A percentile compares a stretch with the other conserved stretches of the same genome.
Conservation (phyloP, 148 eudicot genomes). For the Chenopodium suecicum region DNA sequence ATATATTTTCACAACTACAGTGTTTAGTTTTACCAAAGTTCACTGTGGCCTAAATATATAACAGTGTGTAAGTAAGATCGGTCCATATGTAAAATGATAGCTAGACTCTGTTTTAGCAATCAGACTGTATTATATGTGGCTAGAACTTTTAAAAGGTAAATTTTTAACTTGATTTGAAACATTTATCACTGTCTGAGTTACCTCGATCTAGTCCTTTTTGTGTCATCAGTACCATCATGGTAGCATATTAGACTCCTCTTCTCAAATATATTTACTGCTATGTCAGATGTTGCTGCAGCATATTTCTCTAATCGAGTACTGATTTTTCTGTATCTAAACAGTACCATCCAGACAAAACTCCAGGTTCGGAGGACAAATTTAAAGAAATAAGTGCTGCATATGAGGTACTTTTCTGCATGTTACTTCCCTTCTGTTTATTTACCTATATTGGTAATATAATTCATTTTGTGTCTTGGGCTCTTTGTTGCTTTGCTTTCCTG, state of each 20-base stretch:
- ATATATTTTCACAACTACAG: not conserved
- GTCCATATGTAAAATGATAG: not conserved
- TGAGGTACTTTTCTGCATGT: conserved; percentile 52
- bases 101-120: not conserved
- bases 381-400: conserved; percentile 94
- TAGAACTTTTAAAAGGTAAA: too few relatives aligned
- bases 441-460: not conserved
- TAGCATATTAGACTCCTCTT: not conserved
- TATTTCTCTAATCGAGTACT: not conserved
- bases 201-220: not conserved
- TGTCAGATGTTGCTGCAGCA: not conserved
- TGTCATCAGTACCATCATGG: not conserved
- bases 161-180: not conserved
- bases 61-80: not conserved
- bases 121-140: not conserved
- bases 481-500: not conserved
- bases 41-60: not conserved
- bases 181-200: not conserved
- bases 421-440: not conserved
- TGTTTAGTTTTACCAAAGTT: too few relatives aligned
- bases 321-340: conserved; percentile 30
- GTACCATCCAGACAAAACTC: conserved; percentile 92
- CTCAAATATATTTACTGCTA: not conserved
- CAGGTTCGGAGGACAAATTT: conserved; percentile 87
- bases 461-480: not conserved